Conservation (phyloP, 2,329 filamentous ascomycete species). For the Colletotrichum godetiae region DNA sequence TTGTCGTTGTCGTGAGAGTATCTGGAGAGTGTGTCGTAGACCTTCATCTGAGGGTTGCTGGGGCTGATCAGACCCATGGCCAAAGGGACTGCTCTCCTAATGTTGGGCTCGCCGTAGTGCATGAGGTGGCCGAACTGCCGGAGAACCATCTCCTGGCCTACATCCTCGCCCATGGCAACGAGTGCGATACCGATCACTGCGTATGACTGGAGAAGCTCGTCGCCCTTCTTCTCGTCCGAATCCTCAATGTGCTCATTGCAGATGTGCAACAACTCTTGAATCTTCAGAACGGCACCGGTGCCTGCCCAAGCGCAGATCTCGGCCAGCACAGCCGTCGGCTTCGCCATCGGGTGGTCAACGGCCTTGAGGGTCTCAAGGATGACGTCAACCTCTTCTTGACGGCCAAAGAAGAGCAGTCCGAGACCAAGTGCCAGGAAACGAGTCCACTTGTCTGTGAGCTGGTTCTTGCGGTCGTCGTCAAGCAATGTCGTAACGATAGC, state of each 20-base stretch:
- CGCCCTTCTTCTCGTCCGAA: slow-evolving; percentile 92
- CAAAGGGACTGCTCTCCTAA: slow-evolving; percentile 93
- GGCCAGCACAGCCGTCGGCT: slow-evolving; percentile 92
- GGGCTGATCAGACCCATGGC: slow-evolving; percentile 97
- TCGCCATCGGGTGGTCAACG: slow-evolving; percentile 96
- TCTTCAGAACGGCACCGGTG: slow-evolving; percentile 95
- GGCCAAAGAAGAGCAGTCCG: slow-evolving; percentile 93
- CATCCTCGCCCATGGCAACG: slow-evolving; percentile 97
- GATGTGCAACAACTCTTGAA: slow-evolving; percentile 96
- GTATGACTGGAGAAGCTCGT: slow-evolving; percentile 95
- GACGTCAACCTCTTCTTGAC: slow-evolving; percentile 98
- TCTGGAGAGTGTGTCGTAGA: slow-evolving; percentile 96
- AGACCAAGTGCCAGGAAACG: slow-evolving; percentile 95
- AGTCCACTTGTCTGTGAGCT: slow-evolving; percentile 98
- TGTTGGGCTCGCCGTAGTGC: slow-evolving; percentile 99
- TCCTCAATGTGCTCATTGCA: slow-evolving; percentile 98
- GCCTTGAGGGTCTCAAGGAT: slow-evolving; percentile 97
- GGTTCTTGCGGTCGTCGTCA: slow-evolving; percentile 90
- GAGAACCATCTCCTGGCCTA: slow-evolving; percentile 98
- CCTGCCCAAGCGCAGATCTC: slow-evolving; percentile 99
- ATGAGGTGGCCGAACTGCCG: slow-evolving; percentile 98
- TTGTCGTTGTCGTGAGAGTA: slow-evolving; percentile 99
- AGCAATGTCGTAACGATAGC: slow-evolving; percentile 92
- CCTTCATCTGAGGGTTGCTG: slow-evolving; percentile 99
- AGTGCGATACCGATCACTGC: slow-evolving; percentile 93